Conservation (phyloP, 2,329 filamentous ascomycete genomes). For the Phialemoniopsis sp. region DNA sequence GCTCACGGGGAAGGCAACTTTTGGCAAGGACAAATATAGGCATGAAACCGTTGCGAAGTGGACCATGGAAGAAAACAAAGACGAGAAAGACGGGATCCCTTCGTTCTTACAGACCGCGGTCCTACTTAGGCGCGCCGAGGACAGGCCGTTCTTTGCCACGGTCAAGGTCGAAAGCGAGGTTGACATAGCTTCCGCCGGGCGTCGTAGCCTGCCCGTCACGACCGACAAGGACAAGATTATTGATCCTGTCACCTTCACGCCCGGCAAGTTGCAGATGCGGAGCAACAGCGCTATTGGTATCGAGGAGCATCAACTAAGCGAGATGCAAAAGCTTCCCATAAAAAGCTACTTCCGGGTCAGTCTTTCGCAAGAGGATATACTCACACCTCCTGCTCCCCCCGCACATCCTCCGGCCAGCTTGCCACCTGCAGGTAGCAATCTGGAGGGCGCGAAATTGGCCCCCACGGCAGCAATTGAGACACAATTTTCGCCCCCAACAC, state of each 20-base stretch:
- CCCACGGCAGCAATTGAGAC: too few species aligned
- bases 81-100: conserved; percentile 4
- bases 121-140: conserved; percentile 1
- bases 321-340: conserved; percentile 1
- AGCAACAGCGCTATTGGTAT: conserved; percentile 3
- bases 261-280: conserved; percentile 1
- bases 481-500: too few species aligned
- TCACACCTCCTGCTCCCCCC: neutral
- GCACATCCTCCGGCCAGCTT: too few species aligned
- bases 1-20: conserved; percentile 2
- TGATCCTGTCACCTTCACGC: conserved; percentile 3
- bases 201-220: neutral
- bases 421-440: too few species aligned
- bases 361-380: conserved; percentile 3
- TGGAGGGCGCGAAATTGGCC: too few species aligned
- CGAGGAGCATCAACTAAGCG: neutral
- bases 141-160: neutral
- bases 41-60: conserved; percentile 4
- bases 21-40: conserved; percentile 1
- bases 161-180: conserved; percentile 1
- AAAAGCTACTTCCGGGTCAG: too few species aligned
- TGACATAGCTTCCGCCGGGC: neutral
- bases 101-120: conserved; percentile 7
- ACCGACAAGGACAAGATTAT: conserved; percentile 5
- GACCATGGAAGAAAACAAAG: conserved; percentile 5